Percentiles rank a stretch among this genome's conserved stretches.
These are phyloP conservation scores for Lentinula sp. DNA, from an alignment of 768 basidiomycete genomes.

Conservation along the genomic window DNA sequence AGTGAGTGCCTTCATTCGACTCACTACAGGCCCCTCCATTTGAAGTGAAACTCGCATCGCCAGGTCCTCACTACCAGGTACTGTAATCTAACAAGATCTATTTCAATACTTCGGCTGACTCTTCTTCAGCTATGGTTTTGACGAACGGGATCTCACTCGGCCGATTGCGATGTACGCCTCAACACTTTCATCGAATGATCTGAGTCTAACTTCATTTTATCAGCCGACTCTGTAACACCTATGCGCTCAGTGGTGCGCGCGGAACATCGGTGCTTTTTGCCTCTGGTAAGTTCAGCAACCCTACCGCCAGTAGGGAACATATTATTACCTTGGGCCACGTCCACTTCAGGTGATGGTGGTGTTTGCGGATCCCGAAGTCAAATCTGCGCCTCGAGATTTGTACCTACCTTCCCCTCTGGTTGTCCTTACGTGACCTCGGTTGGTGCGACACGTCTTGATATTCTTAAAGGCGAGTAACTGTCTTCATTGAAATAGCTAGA, in stretches of 20 bases:
- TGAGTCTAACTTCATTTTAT: neutral
- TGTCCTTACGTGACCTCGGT: conserved; percentile 26
- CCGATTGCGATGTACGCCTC: neutral
- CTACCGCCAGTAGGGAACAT: neutral
- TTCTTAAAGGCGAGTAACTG: too few relatives aligned
- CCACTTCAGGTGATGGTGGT: conserved; percentile 25
- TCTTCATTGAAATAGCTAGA: too few relatives aligned
- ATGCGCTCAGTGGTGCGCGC: conserved; percentile 25
- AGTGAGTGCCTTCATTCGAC: neutral
- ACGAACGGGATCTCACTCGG: conserved; percentile 34
- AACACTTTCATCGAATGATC: neutral
- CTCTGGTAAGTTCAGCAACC: conserved; percentile 22
- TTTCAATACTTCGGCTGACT: neutral
- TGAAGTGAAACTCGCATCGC: neutral
- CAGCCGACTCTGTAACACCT: conserved; percentile 20
- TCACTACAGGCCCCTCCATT: neutral
- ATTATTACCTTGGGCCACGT: neutral
- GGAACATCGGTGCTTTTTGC: conserved; percentile 42
- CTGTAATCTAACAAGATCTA: neutral
- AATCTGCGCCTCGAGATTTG: conserved; percentile 14
- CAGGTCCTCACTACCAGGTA: conserved; percentile 34
- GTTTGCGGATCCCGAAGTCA: conserved; percentile 6
- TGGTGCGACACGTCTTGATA: neutral
- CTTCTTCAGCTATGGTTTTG: conserved; percentile 36
- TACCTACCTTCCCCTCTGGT: conserved; percentile 39